These are phyloP conservation scores for Phytophthora pistaciae DNA, from an alignment of 352 stramenopile genomes.

Conservation along the genomic window DNA sequence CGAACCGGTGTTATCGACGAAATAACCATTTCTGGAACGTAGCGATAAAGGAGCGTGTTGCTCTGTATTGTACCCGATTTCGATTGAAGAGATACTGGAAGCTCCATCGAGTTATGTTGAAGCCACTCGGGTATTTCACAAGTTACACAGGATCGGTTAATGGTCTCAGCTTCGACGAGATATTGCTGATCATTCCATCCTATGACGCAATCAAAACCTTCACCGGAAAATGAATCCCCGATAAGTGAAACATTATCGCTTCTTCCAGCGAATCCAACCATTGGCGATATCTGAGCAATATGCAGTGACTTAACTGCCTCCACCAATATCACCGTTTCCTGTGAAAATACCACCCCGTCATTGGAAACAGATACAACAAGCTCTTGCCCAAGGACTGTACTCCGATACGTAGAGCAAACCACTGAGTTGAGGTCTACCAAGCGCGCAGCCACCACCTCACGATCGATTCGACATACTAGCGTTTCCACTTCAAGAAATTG, in stretches of 20 bases:
- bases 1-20: conserved; percentile 30
- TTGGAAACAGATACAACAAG: conserved; percentile 46
- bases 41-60: conserved; percentile 54
- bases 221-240: conserved; percentile 23
- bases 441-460: conserved; percentile 11
- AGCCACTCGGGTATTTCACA: conserved; percentile 43
- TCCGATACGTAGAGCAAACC: conserved; percentile 12
- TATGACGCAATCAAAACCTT: conserved; percentile 41
- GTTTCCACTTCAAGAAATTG: conserved; percentile 18
- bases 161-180: conserved; percentile 11
- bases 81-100: conserved; percentile 42
- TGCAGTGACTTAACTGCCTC: conserved; percentile 7
- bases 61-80: conserved; percentile 27
- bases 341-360: conserved; percentile 42
- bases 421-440: conserved; percentile 20
- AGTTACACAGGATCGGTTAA: conserved; percentile 34
- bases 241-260: conserved; percentile 30
- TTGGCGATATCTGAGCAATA: conserved; percentile 34
- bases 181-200: conserved; percentile 41
- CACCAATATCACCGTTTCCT: conserved; percentile 4
- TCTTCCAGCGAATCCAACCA: conserved; percentile 26
- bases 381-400: not conserved
- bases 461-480: conserved; percentile 28
- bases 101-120: conserved; percentile 21
- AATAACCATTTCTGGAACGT: conserved; percentile 30